phyloP scores from a whole-genome alignment of 257 asterid species.

The Solanum pennellii region DNA sequence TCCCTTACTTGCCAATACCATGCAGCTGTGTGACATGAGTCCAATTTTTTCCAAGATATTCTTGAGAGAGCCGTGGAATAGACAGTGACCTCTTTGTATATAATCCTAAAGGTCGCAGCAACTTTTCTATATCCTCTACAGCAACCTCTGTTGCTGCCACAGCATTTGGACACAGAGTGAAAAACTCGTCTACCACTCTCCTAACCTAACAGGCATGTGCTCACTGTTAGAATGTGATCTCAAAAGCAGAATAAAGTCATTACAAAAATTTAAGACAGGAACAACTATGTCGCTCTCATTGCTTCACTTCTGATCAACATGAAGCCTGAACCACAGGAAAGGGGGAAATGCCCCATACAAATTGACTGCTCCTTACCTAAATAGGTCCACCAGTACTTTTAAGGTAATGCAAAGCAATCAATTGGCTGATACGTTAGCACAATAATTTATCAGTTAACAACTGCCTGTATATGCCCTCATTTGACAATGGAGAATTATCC shows the following conservation, averaged over 20 bases:
- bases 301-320: neutral
- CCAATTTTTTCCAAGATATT: slow-evolving; percentile 54
- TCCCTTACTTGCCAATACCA: slow-evolving; percentile 77
- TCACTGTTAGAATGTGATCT: neutral
- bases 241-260: neutral
- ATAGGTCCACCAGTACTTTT: neutral
- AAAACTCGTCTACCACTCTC: slow-evolving; percentile 38
- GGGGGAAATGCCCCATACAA: neutral
- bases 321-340: neutral
- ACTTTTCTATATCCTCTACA: slow-evolving; percentile 34
- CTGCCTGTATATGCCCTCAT: neutral
- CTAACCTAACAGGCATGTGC: slow-evolving; percentile 25
- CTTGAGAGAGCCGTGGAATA: slow-evolving; percentile 43
- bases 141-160: slow-evolving; percentile 43
- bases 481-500: neutral
- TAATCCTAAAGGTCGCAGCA: slow-evolving; percentile 58
- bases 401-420: neutral
- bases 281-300: neutral
- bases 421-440: neutral
- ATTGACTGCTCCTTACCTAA: neutral
- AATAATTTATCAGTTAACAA: neutral
- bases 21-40: slow-evolving; percentile 63
- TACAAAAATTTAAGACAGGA: neutral
- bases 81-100: slow-evolving; percentile 41
- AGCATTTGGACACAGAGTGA: slow-evolving; percentile 69